A percentile compares a stretch with the other conserved stretches of the same genome.
Evolutionary conservation across 2,329 filamentous ascomycete species (phyloP).

Genomic region (Neopestalotiopsis clavispora): DNA sequence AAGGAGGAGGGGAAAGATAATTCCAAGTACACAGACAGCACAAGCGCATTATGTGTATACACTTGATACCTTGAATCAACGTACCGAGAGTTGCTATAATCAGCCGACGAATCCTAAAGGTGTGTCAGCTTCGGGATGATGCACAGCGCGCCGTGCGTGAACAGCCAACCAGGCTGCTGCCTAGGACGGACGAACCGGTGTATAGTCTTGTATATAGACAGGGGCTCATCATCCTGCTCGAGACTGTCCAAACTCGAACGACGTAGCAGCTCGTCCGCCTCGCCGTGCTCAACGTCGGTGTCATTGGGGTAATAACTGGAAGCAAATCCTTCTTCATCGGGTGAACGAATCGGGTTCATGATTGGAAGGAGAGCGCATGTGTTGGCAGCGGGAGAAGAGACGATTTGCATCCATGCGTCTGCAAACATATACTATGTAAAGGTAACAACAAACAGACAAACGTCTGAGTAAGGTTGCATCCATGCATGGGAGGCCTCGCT

Average conservation of each 20-base stretch:
- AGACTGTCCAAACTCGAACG: background rate
- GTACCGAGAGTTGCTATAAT: constrained; percentile 30
- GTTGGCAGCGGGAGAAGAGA: too few relatives aligned
- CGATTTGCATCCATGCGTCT: too few relatives aligned
- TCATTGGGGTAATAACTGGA: background rate
- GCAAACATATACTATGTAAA: too few relatives aligned
- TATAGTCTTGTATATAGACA: constrained; percentile 31
- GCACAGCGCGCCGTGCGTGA: too few relatives aligned
- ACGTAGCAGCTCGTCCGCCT: background rate
- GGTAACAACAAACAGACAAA: too few relatives aligned
- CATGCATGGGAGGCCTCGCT: too few relatives aligned
- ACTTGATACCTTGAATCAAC: background rate
- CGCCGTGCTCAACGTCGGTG: constrained; percentile 1
- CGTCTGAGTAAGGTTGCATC: too few relatives aligned
- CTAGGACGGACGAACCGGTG: constrained; percentile 26
- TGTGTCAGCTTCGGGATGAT: background rate
- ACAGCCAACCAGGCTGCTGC: too few relatives aligned
- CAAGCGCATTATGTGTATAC: too few relatives aligned
- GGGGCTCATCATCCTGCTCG: constrained; percentile 4
- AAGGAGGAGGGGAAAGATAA: too few relatives aligned
- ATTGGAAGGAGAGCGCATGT: too few relatives aligned
- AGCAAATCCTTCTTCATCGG: background rate
- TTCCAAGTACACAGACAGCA: too few relatives aligned
- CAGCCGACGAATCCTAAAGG: constrained; percentile 29
- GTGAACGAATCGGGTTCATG: background rate